Percentiles rank a stretch among this genome's conserved stretches.
Evolutionary conservation across 768 basidiomycete genomes (phyloP).

Genomic region (Clathrus columnatus): DNA sequence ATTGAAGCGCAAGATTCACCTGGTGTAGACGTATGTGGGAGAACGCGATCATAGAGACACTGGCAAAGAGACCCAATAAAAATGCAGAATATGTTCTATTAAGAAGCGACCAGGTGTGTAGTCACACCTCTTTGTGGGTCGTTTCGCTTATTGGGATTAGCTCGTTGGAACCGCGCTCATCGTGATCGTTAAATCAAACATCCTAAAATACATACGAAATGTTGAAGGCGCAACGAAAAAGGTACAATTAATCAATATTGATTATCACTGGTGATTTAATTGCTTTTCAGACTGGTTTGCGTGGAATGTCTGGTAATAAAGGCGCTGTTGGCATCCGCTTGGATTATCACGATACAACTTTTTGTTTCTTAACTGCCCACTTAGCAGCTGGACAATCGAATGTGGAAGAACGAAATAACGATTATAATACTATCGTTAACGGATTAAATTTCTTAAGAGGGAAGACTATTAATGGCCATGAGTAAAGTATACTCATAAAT

Average conservation of each 20-base stretch:
- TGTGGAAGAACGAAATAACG: conserved; percentile 82
- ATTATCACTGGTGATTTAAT: background rate
- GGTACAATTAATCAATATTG: conserved; percentile 34
- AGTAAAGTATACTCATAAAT: conserved; percentile 45
- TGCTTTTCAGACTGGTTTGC: conserved; percentile 60
- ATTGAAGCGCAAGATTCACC: no score
- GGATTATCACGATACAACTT: conserved; percentile 82
- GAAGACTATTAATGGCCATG: conserved; percentile 80
- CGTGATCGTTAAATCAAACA: conserved; percentile 67
- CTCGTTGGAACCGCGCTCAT: conserved; percentile 92
- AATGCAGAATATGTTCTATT: conserved; percentile 73
- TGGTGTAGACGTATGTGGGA: conserved; percentile 79
- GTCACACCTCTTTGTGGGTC: background rate
- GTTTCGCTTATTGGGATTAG: conserved; percentile 29
- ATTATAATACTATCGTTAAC: conserved; percentile 79
- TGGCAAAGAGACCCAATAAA: conserved; percentile 61
- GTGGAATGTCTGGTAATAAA: conserved; percentile 96
- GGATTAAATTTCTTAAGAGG: conserved; percentile 86
- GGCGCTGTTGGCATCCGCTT: conserved; percentile 92
- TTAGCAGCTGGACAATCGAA: conserved; percentile 93
- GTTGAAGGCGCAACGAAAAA: conserved; percentile 91
- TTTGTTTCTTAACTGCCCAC: conserved; percentile 95
- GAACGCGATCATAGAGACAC: conserved; percentile 63
- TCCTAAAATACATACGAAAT: conserved; percentile 75
- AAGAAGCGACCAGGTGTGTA: conserved; percentile 79